Evolutionary conservation across 1,284 basidiomycete genomes (phyloP).

Genomic region (Cystobasidium pallidum): DNA sequence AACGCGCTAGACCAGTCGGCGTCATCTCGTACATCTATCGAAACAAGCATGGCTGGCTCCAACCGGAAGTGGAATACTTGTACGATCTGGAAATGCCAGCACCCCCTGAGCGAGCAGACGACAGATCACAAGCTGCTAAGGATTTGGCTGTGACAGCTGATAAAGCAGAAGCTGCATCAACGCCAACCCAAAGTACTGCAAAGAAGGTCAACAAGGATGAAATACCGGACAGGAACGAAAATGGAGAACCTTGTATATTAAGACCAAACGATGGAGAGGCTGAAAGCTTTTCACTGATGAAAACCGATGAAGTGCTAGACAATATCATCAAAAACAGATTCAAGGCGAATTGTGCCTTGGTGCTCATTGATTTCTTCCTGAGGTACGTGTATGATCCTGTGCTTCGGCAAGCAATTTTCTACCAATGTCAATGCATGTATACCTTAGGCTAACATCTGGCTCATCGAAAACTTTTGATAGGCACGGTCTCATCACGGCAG

Average conservation of each 20-base stretch:
- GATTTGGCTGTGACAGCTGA: neutral
- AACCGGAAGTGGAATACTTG: constrained; percentile 72
- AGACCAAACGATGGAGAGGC: constrained; percentile 88
- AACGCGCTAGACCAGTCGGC: constrained; percentile 37
- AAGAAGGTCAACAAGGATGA: constrained; percentile 15
- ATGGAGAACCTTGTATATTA: constrained; percentile 62
- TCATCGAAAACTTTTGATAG: no score
- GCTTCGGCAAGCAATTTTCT: no score
- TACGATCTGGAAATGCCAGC: constrained; percentile 76
- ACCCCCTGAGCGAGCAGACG: constrained; percentile 39
- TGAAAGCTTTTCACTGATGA: constrained; percentile 71
- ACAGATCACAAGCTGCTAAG: neutral
- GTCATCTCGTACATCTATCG: constrained; percentile 63
- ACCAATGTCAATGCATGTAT: no score
- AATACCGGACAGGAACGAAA: constrained; percentile 10
- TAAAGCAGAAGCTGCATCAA: neutral
- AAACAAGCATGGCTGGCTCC: constrained; percentile 72
- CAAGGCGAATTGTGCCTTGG: constrained; percentile 76
- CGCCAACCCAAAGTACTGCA: neutral
- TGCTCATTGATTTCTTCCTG: constrained; percentile 81
- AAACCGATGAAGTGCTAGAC: constrained; percentile 58
- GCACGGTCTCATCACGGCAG: constrained; percentile 50
- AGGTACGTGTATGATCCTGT: no score
- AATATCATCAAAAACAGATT: constrained; percentile 69
- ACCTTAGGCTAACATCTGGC: no score